A percentile compares a stretch with the other conserved stretches of the same genome.
Evolutionary conservation across 495 filamentous ascomycete genomes (phyloP).

Genomic region (Glarea lozoyensis): DNA sequence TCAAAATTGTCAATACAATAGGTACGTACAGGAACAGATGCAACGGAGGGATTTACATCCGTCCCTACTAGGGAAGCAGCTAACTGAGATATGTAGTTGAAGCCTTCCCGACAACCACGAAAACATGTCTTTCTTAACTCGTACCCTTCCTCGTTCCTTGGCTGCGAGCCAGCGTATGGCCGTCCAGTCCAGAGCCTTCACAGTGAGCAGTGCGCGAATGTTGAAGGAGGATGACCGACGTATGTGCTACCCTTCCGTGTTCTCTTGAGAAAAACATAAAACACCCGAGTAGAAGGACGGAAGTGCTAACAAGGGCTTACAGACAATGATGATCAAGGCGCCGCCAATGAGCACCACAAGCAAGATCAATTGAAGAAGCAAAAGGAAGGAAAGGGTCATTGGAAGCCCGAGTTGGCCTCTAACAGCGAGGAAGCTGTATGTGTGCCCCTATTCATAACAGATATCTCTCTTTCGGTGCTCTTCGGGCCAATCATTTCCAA

Average conservation of each 20-base stretch:
- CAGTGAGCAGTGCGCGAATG: background rate
- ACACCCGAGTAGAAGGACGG: no score
- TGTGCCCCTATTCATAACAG: constrained; percentile 9
- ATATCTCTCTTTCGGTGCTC: no score
- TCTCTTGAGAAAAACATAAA: no score
- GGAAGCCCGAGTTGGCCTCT: constrained; percentile 72
- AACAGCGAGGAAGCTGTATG: constrained; percentile 72
- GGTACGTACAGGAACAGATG: no score
- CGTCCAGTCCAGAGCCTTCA: constrained; percentile 5
- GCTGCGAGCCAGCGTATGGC: background rate
- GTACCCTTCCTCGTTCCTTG: constrained; percentile 7
- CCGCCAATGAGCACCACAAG: constrained; percentile 58
- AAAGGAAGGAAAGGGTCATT: constrained; percentile 68
- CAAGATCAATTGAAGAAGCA: constrained; percentile 58
- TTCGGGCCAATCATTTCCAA: no score
- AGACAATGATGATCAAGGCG: constrained; percentile 8
- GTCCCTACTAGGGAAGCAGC: background rate
- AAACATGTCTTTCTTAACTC: constrained; percentile 20
- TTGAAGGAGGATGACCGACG: constrained; percentile 20
- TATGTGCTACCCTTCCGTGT: constrained; percentile 7
- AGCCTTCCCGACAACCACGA: no score
- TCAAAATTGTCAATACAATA: no score
- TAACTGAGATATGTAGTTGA: background rate
- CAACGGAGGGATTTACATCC: constrained; percentile 6
- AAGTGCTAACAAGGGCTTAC: no score